Evolutionary conservation across 257 asterid genomes (phyloP).

Genomic region (Cruciata laevipes): DNA sequence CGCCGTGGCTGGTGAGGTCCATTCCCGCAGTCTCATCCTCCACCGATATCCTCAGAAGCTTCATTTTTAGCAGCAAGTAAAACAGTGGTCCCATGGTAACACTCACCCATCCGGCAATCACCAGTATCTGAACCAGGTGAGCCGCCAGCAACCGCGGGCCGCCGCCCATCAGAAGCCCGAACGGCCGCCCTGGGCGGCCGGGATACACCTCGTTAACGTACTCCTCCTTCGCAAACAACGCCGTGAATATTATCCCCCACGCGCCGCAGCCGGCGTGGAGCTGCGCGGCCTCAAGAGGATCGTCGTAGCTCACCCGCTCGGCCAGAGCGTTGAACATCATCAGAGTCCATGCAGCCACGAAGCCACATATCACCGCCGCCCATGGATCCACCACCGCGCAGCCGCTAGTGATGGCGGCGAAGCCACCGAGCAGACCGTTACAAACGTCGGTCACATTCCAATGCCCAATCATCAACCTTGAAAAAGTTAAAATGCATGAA

Average conservation of each 20-base stretch:
- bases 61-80: conserved; percentile 21
- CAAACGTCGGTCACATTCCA: conserved; percentile 46
- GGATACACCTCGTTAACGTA: conserved; percentile 42
- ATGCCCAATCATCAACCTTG: conserved; percentile 23
- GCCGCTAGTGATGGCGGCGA: conserved; percentile 43
- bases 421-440: conserved; percentile 44
- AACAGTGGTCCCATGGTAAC: conserved; percentile 43
- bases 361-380: conserved; percentile 48
- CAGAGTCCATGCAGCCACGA: conserved; percentile 43
- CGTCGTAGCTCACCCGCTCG: conserved; percentile 32
- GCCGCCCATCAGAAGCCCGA: conserved; percentile 45
- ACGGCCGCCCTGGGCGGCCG: conserved; percentile 31
- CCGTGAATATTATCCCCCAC: conserved; percentile 49
- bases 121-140: conserved; percentile 33
- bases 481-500: no score
- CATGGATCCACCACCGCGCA: conserved; percentile 51
- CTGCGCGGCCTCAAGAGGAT: conserved; percentile 55
- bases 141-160: conserved; percentile 34
- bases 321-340: conserved; percentile 37
- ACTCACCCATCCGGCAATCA: conserved; percentile 42
- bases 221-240: conserved; percentile 30
- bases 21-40: conserved; percentile 44
- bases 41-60: conserved; percentile 39
- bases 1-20: conserved; percentile 52
- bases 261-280: conserved; percentile 50